These are phyloP conservation scores for Cytospora mali DNA, from an alignment of 2,329 filamentous ascomycete genomes.

Conservation along the genomic window DNA sequence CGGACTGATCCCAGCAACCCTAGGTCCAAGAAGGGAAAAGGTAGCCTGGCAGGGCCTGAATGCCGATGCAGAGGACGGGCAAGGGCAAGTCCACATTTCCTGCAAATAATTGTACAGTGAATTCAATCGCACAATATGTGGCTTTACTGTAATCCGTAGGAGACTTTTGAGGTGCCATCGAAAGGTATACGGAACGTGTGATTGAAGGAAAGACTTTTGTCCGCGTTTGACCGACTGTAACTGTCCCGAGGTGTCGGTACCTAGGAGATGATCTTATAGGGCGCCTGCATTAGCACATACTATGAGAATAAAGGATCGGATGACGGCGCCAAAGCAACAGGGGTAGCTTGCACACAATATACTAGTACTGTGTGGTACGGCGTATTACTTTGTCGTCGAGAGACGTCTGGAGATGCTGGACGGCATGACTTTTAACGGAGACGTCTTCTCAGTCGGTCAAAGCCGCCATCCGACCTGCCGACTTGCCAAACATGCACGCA, in stretches of 20 bases:
- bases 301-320: constrained; percentile 14
- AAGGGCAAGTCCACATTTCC: not conserved
- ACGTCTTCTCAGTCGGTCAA: not conserved
- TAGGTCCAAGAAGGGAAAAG: constrained; percentile 18
- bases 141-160: not conserved
- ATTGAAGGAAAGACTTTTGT: constrained; percentile 27
- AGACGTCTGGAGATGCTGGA: not conserved
- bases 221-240: constrained; percentile 12
- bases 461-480: not conserved
- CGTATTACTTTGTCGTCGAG: not conserved
- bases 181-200: not conserved
- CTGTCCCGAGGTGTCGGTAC: constrained; percentile 24
- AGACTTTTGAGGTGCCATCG: not conserved
- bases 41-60: constrained; percentile 1
- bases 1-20: constrained; percentile 18
- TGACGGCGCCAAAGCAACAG: constrained; percentile 6
- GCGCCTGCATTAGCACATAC: constrained; percentile 16
- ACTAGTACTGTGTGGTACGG: not conserved
- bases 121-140: constrained; percentile 7
- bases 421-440: not conserved
- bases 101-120: constrained; percentile 18
- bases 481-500: not conserved
- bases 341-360: not conserved
- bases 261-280: constrained; percentile 16
- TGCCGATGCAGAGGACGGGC: constrained; percentile 6